Evolutionary conservation across 805 yeast species (phyloP).

Genomic region (Hemisphaericaspora nanyangensis): DNA sequence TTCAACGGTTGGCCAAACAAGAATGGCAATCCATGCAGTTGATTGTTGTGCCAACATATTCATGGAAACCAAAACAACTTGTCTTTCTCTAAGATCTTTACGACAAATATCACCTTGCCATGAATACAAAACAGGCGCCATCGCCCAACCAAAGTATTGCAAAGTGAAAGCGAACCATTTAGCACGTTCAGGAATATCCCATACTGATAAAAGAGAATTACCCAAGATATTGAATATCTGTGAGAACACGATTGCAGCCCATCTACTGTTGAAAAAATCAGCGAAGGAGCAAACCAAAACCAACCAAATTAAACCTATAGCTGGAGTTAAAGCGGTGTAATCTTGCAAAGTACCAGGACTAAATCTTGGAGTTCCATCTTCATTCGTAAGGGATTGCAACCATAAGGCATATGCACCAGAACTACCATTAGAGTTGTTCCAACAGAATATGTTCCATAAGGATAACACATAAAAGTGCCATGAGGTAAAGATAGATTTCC

Average conservation of each 20-base stretch:
- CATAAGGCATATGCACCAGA: slow-evolving; percentile 49
- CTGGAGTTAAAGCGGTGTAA: slow-evolving; percentile 45
- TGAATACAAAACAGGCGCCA: slow-evolving; percentile 58
- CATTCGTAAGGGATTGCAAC: slow-evolving; percentile 39
- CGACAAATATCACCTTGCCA: slow-evolving; percentile 57
- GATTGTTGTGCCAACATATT: slow-evolving; percentile 54
- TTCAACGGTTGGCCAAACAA: slow-evolving; percentile 55
- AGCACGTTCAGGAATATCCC: slow-evolving; percentile 55
- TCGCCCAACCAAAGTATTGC: slow-evolving; percentile 60
- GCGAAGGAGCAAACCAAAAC: slow-evolving; percentile 33
- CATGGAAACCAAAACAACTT: slow-evolving; percentile 53
- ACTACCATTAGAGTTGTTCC: slow-evolving; percentile 55
- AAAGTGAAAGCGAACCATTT: slow-evolving; percentile 64
- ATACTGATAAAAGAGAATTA: slow-evolving; percentile 51
- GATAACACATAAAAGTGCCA: slow-evolving; percentile 61
- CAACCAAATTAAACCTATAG: slow-evolving; percentile 39
- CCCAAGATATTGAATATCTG: slow-evolving; percentile 54
- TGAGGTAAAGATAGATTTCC: slow-evolving; percentile 50
- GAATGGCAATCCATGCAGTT: slow-evolving; percentile 50
- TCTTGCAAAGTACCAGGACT: slow-evolving; percentile 34
- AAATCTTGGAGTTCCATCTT: slow-evolving; percentile 22
- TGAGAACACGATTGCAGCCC: slow-evolving; percentile 51
- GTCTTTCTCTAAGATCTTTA: slow-evolving; percentile 51
- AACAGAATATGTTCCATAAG: slow-evolving; percentile 54
- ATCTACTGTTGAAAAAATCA: slow-evolving; percentile 44